Percentiles rank a stretch among this genome's conserved stretches.
phyloP scores from a whole-genome alignment of 169 alveolate genomes.

The Cryptosporidium ubiquitum region DNA sequence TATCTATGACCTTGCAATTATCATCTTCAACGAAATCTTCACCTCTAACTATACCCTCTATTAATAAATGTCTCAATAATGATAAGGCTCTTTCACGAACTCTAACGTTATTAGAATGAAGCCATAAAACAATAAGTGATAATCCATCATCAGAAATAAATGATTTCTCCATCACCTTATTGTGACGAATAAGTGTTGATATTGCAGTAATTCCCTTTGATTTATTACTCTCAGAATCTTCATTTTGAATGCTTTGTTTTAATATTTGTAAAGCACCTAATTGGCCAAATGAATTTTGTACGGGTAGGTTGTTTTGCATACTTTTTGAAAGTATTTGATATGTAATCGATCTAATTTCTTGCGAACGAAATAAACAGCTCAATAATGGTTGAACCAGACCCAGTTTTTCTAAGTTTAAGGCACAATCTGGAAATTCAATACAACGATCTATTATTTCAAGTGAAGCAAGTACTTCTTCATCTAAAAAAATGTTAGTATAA shows the following conservation, averaged over 20 bases:
- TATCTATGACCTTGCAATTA: constrained; percentile 4
- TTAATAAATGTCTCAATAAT: constrained; percentile 38
- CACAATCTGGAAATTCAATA: constrained; percentile 56
- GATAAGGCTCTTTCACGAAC: constrained; percentile 61
- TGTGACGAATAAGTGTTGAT: constrained; percentile 60
- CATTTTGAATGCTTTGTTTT: constrained; percentile 8
- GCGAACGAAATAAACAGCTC: constrained; percentile 17
- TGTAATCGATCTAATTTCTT: constrained; percentile 42
- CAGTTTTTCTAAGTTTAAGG: constrained; percentile 31
- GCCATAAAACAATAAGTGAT: not conserved
- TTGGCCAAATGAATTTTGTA: constrained; percentile 20
- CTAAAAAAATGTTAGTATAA: not conserved
- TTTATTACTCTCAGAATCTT: not conserved
- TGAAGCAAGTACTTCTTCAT: constrained; percentile 42
- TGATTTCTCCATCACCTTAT: not conserved
- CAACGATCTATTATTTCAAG: constrained; percentile 47
- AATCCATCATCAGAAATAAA: constrained; percentile 31
- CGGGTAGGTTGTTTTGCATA: constrained; percentile 57
- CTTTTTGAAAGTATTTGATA: constrained; percentile 53
- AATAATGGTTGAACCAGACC: constrained; percentile 52
- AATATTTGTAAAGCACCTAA: constrained; percentile 31
- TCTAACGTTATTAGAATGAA: not conserved
- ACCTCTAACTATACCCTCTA: not conserved
- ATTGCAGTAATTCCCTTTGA: constrained; percentile 61
- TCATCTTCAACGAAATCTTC: not conserved